phyloP scores from a whole-genome alignment of 2,329 filamentous ascomycete genomes.

The Diaporthe helianthi region DNA sequence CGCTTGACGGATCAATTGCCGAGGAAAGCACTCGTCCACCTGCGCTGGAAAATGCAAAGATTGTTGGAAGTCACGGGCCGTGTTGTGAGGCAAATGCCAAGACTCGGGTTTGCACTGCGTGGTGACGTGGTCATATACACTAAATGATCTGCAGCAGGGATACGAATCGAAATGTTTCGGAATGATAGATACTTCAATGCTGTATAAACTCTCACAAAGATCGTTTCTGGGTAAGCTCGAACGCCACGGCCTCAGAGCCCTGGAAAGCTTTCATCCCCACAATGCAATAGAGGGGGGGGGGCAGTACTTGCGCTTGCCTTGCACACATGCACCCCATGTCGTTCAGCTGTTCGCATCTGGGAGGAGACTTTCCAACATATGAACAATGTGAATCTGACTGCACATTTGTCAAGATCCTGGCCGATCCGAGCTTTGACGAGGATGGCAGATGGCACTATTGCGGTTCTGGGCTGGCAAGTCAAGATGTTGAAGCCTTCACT shows the following conservation, averaged over 20 bases:
- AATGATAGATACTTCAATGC: no score
- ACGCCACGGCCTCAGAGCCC: no score
- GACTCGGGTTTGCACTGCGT: neutral
- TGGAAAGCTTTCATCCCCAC: no score
- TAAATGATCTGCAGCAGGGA: no score
- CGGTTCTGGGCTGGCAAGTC: no score
- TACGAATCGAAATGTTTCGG: no score
- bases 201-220: no score
- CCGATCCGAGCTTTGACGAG: neutral
- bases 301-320: no score
- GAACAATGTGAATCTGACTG: neutral
- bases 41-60: neutral
- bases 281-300: no score
- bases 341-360: neutral
- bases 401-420: neutral
- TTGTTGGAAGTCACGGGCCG: neutral
- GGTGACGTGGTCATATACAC: no score
- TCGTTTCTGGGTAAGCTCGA: no score
- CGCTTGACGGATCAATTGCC: neutral
- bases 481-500: constrained; percentile 1
- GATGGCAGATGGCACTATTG: neutral
- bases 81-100: neutral
- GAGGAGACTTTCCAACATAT: neutral
- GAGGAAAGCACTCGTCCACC: no score
- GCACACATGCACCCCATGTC: neutral